Evolutionary conservation across 257 asterid genomes (phyloP).

Genomic region (Lavandula angustifolia): DNA sequence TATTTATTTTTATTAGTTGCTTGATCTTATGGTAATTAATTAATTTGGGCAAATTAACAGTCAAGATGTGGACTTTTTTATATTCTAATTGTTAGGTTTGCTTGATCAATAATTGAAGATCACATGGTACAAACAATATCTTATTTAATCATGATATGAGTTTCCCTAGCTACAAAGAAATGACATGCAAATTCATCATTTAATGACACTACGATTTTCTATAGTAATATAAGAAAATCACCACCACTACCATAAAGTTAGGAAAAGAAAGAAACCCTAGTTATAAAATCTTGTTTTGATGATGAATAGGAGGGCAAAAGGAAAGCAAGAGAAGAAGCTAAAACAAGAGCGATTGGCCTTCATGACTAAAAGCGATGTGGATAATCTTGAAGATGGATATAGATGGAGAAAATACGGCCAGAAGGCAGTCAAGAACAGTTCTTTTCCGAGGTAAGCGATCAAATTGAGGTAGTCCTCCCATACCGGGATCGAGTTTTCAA

Average conservation of each 20-base stretch:
- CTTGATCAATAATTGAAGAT: conserved; percentile 1
- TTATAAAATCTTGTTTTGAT: not conserved
- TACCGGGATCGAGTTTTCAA: too few relatives aligned
- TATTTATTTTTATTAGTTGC: not conserved
- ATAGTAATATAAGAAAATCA: too few relatives aligned
- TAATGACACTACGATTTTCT: not conserved
- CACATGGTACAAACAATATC: too few relatives aligned
- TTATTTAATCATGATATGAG: too few relatives aligned
- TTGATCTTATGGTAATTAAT: conserved; percentile 3
- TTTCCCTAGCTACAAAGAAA: too few relatives aligned
- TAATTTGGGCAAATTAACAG: conserved; percentile 24
- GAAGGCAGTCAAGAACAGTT: conserved; percentile 81
- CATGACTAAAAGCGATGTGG: conserved; percentile 79
- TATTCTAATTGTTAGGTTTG: conserved; percentile 22
- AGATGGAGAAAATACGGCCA: conserved; percentile 94
- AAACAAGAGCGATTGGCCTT: conserved; percentile 63
- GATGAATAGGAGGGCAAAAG: conserved; percentile 44
- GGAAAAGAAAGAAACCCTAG: too few relatives aligned
- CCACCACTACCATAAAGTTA: too few relatives aligned
- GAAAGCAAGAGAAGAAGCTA: conserved; percentile 61
- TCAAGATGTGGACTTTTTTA: conserved; percentile 35
- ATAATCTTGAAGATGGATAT: conserved; percentile 85
- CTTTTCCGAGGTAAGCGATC: conserved; percentile 67
- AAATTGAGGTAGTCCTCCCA: too few relatives aligned
- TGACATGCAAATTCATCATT: not conserved